A percentile compares a stretch with the other conserved stretches of the same genome.
Evolutionary conservation across 805 yeast species (phyloP).

Genomic region (Lipomyces mesembrius): DNA sequence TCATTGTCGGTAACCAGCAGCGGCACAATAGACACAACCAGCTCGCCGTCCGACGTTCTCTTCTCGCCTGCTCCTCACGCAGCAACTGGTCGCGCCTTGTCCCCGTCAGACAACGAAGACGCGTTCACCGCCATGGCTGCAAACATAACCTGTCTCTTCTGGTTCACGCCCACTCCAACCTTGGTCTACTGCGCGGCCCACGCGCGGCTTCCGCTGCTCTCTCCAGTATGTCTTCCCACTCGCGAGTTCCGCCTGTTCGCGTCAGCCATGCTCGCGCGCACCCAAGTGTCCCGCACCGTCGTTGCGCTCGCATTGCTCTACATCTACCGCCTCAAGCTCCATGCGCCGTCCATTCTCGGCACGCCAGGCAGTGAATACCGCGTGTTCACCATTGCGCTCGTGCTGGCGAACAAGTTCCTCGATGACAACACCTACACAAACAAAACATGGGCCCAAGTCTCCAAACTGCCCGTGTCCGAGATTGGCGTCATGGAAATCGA

Average conservation of each 20-base stretch:
- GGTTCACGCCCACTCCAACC: slow-evolving; percentile 40
- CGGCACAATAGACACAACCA: too few species aligned
- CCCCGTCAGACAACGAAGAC: slow-evolving; percentile 10
- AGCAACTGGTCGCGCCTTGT: slow-evolving; percentile 12
- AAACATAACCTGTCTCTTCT: slow-evolving; percentile 43
- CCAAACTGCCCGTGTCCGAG: slow-evolving; percentile 66
- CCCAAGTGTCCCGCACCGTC: slow-evolving; percentile 44
- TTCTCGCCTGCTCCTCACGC: slow-evolving; percentile 9
- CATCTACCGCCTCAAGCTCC: slow-evolving; percentile 42
- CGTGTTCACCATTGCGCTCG: slow-evolving; percentile 63
- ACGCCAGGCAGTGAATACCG: slow-evolving; percentile 47
- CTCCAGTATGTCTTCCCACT: slow-evolving; percentile 35
- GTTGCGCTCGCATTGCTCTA: slow-evolving; percentile 45
- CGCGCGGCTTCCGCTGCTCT: slow-evolving; percentile 20
- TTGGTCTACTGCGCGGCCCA: slow-evolving; percentile 14
- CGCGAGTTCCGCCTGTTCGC: slow-evolving; percentile 43
- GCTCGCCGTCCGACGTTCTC: not conserved
- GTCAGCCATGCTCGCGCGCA: slow-evolving; percentile 40
- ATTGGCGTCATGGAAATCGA: slow-evolving; percentile 46
- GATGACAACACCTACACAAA: slow-evolving; percentile 97
- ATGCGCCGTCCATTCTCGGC: slow-evolving; percentile 38
- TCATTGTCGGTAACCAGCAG: not conserved
- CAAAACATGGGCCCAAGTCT: slow-evolving; percentile 95
- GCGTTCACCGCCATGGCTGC: slow-evolving; percentile 38
- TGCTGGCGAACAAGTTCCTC: slow-evolving; percentile 89